Evolutionary conservation across 148 eudicot genomes (phyloP).

Genomic region (Pouteria glomerata): DNA sequence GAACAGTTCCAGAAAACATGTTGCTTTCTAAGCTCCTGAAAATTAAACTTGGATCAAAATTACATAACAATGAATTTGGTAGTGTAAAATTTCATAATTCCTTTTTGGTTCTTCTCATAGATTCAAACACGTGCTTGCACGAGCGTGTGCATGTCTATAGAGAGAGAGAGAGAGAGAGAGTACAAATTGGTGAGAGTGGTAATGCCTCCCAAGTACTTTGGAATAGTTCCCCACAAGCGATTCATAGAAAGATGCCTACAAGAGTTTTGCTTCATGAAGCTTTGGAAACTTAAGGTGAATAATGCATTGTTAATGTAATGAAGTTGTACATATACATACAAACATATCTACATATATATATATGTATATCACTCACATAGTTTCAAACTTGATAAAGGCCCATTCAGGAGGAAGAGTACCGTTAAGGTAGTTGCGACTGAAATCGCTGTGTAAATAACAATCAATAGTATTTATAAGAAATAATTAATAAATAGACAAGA

Average conservation of each 20-base stretch:
- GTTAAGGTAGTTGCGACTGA: conserved; percentile 32
- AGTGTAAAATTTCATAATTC: neutral
- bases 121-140: neutral
- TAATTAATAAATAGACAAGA: neutral
- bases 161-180: conserved; percentile 2
- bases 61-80: neutral
- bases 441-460: conserved; percentile 34
- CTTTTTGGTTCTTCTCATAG: neutral
- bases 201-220: conserved; percentile 40
- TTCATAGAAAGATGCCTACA: conserved; percentile 34
- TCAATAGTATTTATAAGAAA: neutral
- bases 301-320: neutral
- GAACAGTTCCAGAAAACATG: conserved; percentile 38
- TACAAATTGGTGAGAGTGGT: conserved; percentile 38
- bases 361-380: conserved; percentile 21
- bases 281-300: neutral
- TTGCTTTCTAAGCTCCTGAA: conserved; percentile 47
- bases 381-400: conserved; percentile 32
- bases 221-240: conserved; percentile 53
- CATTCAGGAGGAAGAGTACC: conserved; percentile 52
- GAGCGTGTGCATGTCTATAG: neutral
- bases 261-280: neutral
- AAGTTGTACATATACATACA: too few relatives aligned
- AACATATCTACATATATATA: too few relatives aligned
- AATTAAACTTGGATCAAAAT: neutral